Base-by-base conservation (phyloP, 495 filamentous ascomycete species). In the Thermothielavioides terrestris region DNA sequence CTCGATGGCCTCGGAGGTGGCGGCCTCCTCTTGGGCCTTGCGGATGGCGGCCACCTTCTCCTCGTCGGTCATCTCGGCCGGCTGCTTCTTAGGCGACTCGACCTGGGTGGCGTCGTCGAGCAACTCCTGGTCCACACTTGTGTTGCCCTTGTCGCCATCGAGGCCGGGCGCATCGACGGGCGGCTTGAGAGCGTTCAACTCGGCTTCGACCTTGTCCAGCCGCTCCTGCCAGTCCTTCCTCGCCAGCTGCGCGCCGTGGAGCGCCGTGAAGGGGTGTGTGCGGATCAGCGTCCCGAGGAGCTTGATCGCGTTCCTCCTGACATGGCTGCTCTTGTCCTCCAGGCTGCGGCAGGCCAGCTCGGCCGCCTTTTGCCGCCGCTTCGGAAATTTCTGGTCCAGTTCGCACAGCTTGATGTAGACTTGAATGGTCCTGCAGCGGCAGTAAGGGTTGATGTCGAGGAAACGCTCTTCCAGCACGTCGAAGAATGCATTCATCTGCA, bases 261-360 rank as follows among this genome's bases (percentile, higher is more conserved):
- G 81, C 9, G 86, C 83, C 44, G 83, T 85, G 61, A 95, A 99
- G 2, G 92, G 94, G 60, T 99, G 94, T 0, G 88, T 95, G 26
- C 86, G 84, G 46, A 97, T 84, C 9, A 99, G 73, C 44, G 85
- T 85, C 1, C 83, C 85, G 12, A 97, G 74, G 25, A 99, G 71
- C 58, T 94, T 96, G 64, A 99, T 94, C 0, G 94, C 89, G 62
- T 97, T 96, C 32, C 89, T 81, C 54, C 92, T 77, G 18, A 97
- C 92, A 62, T 97, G 91, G 64, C 94, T 97, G 66, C 92, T 97
- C 71, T 94, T 99, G 69, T 99, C 92, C 65, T 95, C 87, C 20
- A 99, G 72, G 60, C 90, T 95, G 55, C 85, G 77, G 32, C 86
- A 80, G 6, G 92, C 89, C 11, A 96, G 69, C 58, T 94, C 86